phyloP scores from a whole-genome alignment of 306 rosid species.

The Heteromeles arbutifolia region DNA sequence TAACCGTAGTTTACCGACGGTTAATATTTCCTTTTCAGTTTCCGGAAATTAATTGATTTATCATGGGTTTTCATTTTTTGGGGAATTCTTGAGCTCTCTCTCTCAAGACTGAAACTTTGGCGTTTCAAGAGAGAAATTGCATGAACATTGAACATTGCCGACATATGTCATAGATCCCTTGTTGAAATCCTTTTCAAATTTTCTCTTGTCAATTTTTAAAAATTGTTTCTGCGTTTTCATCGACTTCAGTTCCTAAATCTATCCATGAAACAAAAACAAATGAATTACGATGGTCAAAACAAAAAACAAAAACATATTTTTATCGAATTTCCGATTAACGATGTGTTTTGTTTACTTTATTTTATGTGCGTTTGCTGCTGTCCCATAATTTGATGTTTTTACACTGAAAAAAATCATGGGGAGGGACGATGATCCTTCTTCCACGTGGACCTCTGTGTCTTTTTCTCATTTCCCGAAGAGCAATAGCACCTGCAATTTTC shows the following conservation, averaged over 20 bases:
- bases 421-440: constrained; percentile 59
- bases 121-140: constrained; percentile 15
- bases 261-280: background rate
- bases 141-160: constrained; percentile 31
- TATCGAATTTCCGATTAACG: constrained; percentile 15
- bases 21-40: background rate
- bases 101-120: background rate
- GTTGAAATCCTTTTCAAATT: constrained; percentile 22
- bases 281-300: background rate
- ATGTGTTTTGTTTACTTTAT: constrained; percentile 14
- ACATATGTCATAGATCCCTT: constrained; percentile 27
- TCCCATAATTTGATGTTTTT: constrained; percentile 19
- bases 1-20: background rate
- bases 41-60: background rate
- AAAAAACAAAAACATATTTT: background rate
- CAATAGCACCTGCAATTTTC: constrained; percentile 44
- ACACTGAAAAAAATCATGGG: constrained; percentile 33
- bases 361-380: background rate
- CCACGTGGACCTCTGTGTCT: constrained; percentile 65
- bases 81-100: background rate
- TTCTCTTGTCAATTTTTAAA: constrained; percentile 22
- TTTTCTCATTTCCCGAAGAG: constrained; percentile 35
- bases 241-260: constrained; percentile 30
- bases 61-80: background rate
- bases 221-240: constrained; percentile 19